These are phyloP conservation scores for Vanilla planifolia DNA, from an alignment of 106 monocot genomes.

Conservation along the genomic window DNA sequence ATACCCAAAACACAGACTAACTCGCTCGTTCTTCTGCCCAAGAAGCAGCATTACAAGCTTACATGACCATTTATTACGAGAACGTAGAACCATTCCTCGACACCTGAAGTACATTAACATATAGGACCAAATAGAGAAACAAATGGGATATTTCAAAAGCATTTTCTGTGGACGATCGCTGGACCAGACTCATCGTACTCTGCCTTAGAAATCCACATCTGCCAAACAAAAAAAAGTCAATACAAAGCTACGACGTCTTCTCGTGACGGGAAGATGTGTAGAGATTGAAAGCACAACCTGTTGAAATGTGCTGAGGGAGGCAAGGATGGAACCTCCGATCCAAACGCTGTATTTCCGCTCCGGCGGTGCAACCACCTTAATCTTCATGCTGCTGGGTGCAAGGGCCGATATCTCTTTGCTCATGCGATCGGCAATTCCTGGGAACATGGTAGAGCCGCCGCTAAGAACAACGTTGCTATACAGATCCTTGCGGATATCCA, in stretches of 20 bases:
- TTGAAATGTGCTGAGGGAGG: conserved; percentile 16
- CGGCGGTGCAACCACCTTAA: conserved; percentile 4
- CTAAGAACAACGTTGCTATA: conserved; percentile 26
- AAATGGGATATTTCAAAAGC: conserved; percentile 14
- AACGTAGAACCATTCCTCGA: no score
- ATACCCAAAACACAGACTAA: no score
- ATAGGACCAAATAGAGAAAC: background rate
- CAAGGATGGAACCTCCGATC: conserved; percentile 10
- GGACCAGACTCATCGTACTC: conserved; percentile 26
- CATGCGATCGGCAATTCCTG: conserved; percentile 6
- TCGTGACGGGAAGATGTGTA: background rate
- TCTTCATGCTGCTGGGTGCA: conserved; percentile 6
- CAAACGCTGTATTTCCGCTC: conserved; percentile 8
- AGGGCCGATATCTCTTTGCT: background rate
- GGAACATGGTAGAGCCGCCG: conserved; percentile 27
- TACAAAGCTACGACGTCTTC: background rate
- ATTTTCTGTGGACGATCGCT: conserved; percentile 21
- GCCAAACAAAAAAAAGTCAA: background rate
- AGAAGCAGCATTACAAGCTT: no score
- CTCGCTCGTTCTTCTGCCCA: no score
- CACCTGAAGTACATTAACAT: no score
- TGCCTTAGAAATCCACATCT: conserved; percentile 30
- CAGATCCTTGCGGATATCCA: conserved; percentile 27
- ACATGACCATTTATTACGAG: no score
- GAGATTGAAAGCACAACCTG: conserved; percentile 3